These are phyloP conservation scores for Phanerodontia chrysosporium DNA, from an alignment of 768 basidiomycete genomes.

Conservation along the genomic window DNA sequence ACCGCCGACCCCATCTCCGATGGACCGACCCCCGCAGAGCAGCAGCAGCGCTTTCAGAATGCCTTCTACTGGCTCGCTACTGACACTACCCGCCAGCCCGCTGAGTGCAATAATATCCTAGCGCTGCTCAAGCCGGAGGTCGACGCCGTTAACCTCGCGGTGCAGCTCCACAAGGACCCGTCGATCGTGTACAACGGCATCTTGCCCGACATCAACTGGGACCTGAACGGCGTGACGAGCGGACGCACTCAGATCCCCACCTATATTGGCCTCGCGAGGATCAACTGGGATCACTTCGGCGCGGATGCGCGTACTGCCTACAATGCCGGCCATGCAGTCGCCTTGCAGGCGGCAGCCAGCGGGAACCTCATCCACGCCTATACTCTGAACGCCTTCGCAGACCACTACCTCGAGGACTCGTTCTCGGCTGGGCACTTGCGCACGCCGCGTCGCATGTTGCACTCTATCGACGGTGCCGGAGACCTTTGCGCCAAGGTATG, in stretches of 20 bases:
- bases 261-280: constrained; percentile 12
- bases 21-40: constrained; percentile 6
- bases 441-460: constrained; percentile 4
- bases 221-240: constrained; percentile 8
- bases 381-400: constrained; percentile 9
- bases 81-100: constrained; percentile 6
- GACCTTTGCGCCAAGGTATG: constrained; percentile 8
- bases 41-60: constrained; percentile 6
- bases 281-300: constrained; percentile 15
- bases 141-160: constrained; percentile 13
- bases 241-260: constrained; percentile 4
- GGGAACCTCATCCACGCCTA: constrained; percentile 7
- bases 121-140: constrained; percentile 11
- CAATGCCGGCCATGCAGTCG: constrained; percentile 1
- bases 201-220: constrained; percentile 8
- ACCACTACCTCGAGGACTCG: constrained; percentile 5
- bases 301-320: constrained; percentile 6
- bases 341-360: not conserved
- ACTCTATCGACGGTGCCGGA: not conserved
- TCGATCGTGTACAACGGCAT: constrained; percentile 11
- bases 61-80: constrained; percentile 14
- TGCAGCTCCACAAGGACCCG: constrained; percentile 4
- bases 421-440: constrained; percentile 9
- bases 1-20: constrained; percentile 16
- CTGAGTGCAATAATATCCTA: constrained; percentile 12